phyloP scores from a whole-genome alignment of 352 stramenopile species.

The Elongisporangium anandrum region DNA sequence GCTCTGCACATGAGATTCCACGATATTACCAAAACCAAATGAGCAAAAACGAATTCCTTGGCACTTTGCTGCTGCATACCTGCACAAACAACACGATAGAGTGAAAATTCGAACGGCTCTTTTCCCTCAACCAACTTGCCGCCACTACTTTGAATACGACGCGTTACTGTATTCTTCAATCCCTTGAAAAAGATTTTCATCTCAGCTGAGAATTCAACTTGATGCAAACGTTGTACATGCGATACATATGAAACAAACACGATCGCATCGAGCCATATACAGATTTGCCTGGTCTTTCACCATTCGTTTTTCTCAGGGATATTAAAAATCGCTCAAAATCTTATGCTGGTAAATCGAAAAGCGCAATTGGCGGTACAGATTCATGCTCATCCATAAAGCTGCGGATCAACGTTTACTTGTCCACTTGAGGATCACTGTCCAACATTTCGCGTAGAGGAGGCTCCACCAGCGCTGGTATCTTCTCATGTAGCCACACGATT shows the following conservation, averaged over 20 bases:
- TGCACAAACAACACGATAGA: slow-evolving; percentile 6
- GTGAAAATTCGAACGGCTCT: slow-evolving; percentile 6
- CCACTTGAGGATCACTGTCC: neutral
- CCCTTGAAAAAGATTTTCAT: neutral
- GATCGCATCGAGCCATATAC: neutral
- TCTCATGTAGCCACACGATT: neutral
- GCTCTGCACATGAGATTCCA: slow-evolving; percentile 14
- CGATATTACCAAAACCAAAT: slow-evolving; percentile 2
- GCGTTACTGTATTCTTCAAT: neutral
- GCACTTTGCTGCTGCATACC: neutral
- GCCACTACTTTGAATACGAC: neutral
- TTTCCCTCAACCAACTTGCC: slow-evolving; percentile 7
- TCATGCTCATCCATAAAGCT: neutral
- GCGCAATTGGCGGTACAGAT: neutral
- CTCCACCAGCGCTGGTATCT: neutral
- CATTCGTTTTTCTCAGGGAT: neutral
- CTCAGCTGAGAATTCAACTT: neutral
- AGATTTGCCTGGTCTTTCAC: neutral
- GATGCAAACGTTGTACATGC: neutral
- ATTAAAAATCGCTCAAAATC: neutral
- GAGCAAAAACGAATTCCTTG: slow-evolving; percentile 8
- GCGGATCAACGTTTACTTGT: neutral
- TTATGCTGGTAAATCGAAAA: neutral
- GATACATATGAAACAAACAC: neutral
- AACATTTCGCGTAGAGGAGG: neutral